These are phyloP conservation scores for Candida chauliodis DNA, from an alignment of 805 yeast genomes.

Conservation along the genomic window DNA sequence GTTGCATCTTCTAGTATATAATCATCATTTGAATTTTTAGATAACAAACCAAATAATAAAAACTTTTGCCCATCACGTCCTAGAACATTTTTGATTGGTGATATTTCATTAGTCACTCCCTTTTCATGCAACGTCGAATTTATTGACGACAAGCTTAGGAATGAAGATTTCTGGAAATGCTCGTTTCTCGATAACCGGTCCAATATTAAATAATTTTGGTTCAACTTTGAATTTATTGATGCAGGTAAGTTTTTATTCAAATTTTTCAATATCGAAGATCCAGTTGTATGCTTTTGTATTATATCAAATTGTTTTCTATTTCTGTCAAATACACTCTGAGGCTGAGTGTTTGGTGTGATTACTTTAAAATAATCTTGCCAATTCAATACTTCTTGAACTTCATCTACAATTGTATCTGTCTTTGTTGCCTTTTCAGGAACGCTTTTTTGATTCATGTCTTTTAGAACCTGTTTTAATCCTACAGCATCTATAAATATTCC, in stretches of 20 bases:
- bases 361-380: constrained; percentile 75
- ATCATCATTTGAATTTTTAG: constrained; percentile 59
- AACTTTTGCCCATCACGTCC: constrained; percentile 82
- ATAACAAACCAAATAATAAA: constrained; percentile 71
- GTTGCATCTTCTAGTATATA: constrained; percentile 79
- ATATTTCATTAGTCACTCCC: constrained; percentile 38
- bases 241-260: constrained; percentile 17
- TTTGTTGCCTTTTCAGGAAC: constrained; percentile 16
- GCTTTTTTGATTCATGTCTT: constrained; percentile 39
- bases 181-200: constrained; percentile 79
- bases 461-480: constrained; percentile 59
- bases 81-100: constrained; percentile 75
- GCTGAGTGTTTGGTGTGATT: constrained; percentile 63
- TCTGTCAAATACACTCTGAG: constrained; percentile 58
- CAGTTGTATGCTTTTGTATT: constrained; percentile 7
- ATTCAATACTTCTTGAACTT: constrained; percentile 33
- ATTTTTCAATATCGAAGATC: constrained; percentile 7
- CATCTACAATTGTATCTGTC: constrained; percentile 22
- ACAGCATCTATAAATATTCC: constrained; percentile 82
- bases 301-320: constrained; percentile 59
- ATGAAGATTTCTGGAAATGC: constrained; percentile 55
- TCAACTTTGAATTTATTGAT: constrained; percentile 40
- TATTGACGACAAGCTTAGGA: constrained; percentile 42
- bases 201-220: constrained; percentile 58
- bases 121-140: constrained; percentile 19